Conservation (phyloP, 208 protist species). For the Leishmania martiniquensis region DNA sequence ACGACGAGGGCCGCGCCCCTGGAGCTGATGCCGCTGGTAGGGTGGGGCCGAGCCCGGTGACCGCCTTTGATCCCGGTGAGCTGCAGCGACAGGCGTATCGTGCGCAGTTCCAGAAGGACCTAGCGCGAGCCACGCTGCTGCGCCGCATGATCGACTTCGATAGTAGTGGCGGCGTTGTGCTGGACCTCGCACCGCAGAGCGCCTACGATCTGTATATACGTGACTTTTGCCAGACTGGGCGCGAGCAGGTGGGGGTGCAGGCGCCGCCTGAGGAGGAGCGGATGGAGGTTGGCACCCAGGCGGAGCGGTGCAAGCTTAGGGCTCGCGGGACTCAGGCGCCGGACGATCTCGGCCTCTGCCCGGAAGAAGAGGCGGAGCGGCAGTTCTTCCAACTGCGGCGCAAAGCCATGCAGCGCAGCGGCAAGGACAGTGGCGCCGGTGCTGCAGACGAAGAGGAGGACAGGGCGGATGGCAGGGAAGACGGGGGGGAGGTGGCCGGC, state of each 20-base stretch:
- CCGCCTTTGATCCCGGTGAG: slow-evolving; percentile 31
- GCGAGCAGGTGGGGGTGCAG: slow-evolving; percentile 59
- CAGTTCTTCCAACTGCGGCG: slow-evolving; percentile 34
- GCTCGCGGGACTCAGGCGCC: slow-evolving; percentile 50
- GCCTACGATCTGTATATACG: slow-evolving; percentile 90
- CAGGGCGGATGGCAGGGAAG: slow-evolving; percentile 1
- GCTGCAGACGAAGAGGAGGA: slow-evolving; percentile 5
- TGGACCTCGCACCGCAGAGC: slow-evolving; percentile 77
- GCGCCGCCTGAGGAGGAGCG: slow-evolving; percentile 65
- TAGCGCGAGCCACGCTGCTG: slow-evolving; percentile 69
- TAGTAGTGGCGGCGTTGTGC: slow-evolving; percentile 56
- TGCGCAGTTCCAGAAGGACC: slow-evolving; percentile 73
- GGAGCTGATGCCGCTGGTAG: neutral
- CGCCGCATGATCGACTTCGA: slow-evolving; percentile 87
- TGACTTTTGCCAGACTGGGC: slow-evolving; percentile 64
- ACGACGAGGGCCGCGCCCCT: neutral
- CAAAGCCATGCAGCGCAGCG: slow-evolving; percentile 15
- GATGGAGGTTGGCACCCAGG: slow-evolving; percentile 45
- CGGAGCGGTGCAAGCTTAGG: slow-evolving; percentile 55
- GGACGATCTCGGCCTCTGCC: slow-evolving; percentile 79
- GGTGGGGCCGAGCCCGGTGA: slow-evolving; percentile 3
- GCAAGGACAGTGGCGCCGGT: slow-evolving; percentile 14
- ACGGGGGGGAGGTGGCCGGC: slow-evolving; percentile 6
- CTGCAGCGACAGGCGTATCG: slow-evolving; percentile 83
- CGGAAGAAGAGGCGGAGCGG: slow-evolving; percentile 58